Evolutionary conservation across 2,329 filamentous ascomycete genomes (phyloP).

Genomic region (Colletotrichum spaethianum): DNA sequence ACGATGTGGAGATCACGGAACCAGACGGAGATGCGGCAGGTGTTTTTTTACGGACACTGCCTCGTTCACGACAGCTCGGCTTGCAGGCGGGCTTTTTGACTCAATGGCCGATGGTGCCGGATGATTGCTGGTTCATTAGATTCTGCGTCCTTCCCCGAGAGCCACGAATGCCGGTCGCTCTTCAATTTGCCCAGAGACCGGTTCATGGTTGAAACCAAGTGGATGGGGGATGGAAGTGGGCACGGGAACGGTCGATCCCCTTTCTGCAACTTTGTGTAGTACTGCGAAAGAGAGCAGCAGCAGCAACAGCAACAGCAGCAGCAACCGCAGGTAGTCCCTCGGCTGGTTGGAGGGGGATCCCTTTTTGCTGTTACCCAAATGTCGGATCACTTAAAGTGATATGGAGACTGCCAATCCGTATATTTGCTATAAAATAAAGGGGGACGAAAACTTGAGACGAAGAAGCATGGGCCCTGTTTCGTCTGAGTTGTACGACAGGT

Average conservation of each 20-base stretch:
- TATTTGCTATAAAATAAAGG: background rate
- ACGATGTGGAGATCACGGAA: conserved; percentile 19
- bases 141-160: background rate
- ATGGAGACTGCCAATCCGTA: background rate
- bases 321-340: background rate
- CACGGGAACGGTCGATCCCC: background rate
- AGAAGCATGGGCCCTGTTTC: conserved; percentile 23
- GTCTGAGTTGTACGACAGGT: background rate
- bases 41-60: background rate
- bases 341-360: background rate
- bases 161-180: background rate
- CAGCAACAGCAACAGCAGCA: background rate
- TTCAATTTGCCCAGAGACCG: background rate
- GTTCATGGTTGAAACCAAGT: background rate
- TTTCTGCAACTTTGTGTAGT: background rate
- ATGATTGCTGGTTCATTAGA: no score
- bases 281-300: background rate
- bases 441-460: conserved; percentile 30
- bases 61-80: background rate
- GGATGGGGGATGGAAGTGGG: background rate
- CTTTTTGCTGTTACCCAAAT: background rate
- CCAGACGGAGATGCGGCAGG: background rate
- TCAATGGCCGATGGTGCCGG: background rate
- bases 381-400: background rate
- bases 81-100: background rate